These are phyloP conservation scores for Brasenia schreberi DNA, from an alignment of 164 flowering plant genomes.

Conservation along the genomic window DNA sequence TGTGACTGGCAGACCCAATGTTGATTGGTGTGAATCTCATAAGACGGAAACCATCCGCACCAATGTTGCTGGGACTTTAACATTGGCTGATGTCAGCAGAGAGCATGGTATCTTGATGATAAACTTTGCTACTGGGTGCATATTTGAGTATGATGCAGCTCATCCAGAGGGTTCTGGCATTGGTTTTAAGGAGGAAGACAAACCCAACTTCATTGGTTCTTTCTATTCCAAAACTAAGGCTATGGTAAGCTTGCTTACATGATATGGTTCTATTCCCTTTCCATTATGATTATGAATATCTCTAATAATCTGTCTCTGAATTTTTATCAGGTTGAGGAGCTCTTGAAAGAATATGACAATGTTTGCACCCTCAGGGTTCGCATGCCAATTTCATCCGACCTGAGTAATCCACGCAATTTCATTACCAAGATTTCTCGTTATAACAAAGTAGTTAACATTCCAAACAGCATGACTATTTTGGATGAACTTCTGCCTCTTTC, in stretches of 20 bases:
- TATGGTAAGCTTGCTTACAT: constrained; percentile 28
- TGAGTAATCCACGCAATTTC: constrained; percentile 68
- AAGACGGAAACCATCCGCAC: constrained; percentile 53
- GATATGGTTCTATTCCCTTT: background rate
- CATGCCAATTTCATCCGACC: constrained; percentile 66
- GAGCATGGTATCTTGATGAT: constrained; percentile 48
- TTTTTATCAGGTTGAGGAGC: constrained; percentile 50
- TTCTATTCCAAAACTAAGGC: constrained; percentile 66
- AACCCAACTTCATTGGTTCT: constrained; percentile 53
- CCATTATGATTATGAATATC: background rate
- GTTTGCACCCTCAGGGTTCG: constrained; percentile 64
- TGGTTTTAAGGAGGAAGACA: constrained; percentile 62
- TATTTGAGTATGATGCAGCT: constrained; percentile 50
- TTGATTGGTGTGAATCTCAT: constrained; percentile 67
- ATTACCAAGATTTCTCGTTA: constrained; percentile 57
- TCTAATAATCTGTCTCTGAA: background rate
- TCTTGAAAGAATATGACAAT: constrained; percentile 50
- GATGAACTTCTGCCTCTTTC: constrained; percentile 68
- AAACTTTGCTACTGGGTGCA: constrained; percentile 62
- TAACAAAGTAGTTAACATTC: constrained; percentile 55
- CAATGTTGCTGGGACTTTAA: constrained; percentile 63
- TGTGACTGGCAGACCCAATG: constrained; percentile 67
- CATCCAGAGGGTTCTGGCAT: constrained; percentile 67
- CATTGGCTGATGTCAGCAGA: constrained; percentile 53
- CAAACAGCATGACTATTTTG: constrained; percentile 66